phyloP scores from a whole-genome alignment of 1,284 basidiomycete genomes.

The Trametes sp. region DNA sequence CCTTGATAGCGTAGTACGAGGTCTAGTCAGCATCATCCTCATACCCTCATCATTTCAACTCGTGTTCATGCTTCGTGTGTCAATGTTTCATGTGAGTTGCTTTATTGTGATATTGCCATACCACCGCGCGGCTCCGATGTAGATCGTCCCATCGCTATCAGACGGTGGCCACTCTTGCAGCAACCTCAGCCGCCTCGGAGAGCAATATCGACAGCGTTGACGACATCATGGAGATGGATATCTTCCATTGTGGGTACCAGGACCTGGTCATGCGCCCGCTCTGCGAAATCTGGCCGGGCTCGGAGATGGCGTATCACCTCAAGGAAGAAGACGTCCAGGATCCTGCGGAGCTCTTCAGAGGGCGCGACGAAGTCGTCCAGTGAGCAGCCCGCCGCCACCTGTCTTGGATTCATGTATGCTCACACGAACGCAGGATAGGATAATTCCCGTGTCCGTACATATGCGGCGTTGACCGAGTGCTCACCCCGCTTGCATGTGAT shows the following conservation, averaged over 20 bases:
- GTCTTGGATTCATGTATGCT: too few species aligned
- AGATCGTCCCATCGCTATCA: too few species aligned
- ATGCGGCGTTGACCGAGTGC: background rate
- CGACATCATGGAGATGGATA: background rate
- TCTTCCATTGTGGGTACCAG: background rate
- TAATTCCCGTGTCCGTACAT: background rate
- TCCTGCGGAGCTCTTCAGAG: background rate
- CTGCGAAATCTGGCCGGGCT: conserved; percentile 4
- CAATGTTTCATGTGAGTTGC: too few species aligned
- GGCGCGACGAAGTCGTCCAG: background rate
- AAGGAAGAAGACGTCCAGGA: conserved; percentile 7
- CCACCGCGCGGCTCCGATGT: too few species aligned
- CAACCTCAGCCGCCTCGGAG: background rate
- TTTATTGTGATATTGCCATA: too few species aligned
- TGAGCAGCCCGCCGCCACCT: background rate
- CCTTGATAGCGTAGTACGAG: too few species aligned
- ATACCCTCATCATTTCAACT: too few species aligned
- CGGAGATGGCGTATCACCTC: conserved; percentile 10
- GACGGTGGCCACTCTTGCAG: background rate
- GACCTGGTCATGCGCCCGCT: background rate
- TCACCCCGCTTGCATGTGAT: background rate
- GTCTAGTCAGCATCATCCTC: too few species aligned
- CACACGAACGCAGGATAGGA: background rate
- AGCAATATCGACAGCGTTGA: background rate
- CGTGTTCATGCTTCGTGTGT: too few species aligned